Evolutionary conservation across 345 rosid genomes (phyloP).

Genomic region (Trapa incisa): DNA sequence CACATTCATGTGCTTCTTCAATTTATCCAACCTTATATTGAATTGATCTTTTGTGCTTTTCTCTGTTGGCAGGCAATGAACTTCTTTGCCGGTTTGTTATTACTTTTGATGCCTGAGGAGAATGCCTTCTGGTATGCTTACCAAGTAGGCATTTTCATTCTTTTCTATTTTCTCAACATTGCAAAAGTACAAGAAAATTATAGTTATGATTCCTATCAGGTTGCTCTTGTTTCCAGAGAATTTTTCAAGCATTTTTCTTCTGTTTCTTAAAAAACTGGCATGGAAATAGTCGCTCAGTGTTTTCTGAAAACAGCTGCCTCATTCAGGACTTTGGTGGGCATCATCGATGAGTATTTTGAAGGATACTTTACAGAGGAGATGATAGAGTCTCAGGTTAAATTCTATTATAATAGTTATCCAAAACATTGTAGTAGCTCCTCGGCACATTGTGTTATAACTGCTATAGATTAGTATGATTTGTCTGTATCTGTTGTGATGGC

Average conservation of each 20-base stretch:
- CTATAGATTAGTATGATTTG: too few species aligned
- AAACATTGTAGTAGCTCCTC: neutral
- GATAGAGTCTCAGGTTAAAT: constrained; percentile 83
- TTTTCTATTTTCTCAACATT: neutral
- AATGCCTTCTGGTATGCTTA: constrained; percentile 92
- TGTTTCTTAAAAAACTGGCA: constrained; percentile 1
- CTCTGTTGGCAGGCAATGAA: constrained; percentile 83
- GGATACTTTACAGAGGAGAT: constrained; percentile 89
- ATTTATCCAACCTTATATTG: neutral
- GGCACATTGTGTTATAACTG: neutral
- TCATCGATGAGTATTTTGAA: constrained; percentile 83
- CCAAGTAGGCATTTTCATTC: constrained; percentile 3
- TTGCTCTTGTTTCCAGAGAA: neutral
- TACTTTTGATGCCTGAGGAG: constrained; percentile 97
- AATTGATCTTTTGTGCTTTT: neutral
- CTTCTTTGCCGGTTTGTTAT: constrained; percentile 88
- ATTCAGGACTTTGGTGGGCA: constrained; percentile 79
- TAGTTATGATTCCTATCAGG: neutral
- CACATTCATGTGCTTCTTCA: neutral
- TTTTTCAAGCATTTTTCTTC: neutral
- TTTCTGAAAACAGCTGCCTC: constrained; percentile 5
- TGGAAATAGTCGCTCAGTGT: constrained; percentile 1
- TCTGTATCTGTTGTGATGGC: neutral
- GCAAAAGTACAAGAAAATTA: neutral
- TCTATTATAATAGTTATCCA: neutral